Evolutionary conservation across 2,329 filamentous ascomycete species (phyloP).

Genomic region (Chaetomium olivaceum): DNA sequence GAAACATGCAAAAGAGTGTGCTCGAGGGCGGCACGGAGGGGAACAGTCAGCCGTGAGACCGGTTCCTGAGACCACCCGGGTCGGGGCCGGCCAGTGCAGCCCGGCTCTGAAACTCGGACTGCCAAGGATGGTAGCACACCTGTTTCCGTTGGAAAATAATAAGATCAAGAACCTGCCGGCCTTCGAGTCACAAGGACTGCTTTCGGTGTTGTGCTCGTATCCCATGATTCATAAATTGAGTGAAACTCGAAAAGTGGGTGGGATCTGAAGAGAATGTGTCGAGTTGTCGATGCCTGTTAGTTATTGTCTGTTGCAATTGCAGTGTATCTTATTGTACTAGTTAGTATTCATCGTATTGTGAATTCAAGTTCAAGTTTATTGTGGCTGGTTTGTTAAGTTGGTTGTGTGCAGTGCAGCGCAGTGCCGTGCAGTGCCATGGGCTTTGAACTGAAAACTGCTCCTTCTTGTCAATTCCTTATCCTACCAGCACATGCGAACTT

Average conservation of each 20-base stretch:
- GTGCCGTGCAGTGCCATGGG: not conserved
- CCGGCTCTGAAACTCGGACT: conserved; percentile 22
- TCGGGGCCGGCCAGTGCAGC: conserved; percentile 13
- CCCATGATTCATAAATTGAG: not conserved
- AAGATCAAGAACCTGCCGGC: not conserved
- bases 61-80: conserved; percentile 13
- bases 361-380: not conserved
- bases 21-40: conserved; percentile 23
- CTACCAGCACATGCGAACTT: not conserved
- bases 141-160: conserved; percentile 2
- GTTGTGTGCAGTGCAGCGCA: no score
- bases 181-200: not conserved
- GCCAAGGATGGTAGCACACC: not conserved
- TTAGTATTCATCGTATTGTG: not conserved
- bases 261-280: not conserved
- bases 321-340: not conserved
- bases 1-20: conserved; percentile 19
- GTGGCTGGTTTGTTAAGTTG: not conserved
- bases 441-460: no score
- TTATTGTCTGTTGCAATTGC: not conserved
- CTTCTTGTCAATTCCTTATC: not conserved
- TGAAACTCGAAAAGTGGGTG: not conserved
- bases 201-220: not conserved
- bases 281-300: not conserved
- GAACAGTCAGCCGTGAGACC: conserved; percentile 13